A percentile compares a stretch with the other conserved stretches of the same genome.
Conservation (phyloP, 176 grass and related monocot species). For the Panicum miliaceum region DNA sequence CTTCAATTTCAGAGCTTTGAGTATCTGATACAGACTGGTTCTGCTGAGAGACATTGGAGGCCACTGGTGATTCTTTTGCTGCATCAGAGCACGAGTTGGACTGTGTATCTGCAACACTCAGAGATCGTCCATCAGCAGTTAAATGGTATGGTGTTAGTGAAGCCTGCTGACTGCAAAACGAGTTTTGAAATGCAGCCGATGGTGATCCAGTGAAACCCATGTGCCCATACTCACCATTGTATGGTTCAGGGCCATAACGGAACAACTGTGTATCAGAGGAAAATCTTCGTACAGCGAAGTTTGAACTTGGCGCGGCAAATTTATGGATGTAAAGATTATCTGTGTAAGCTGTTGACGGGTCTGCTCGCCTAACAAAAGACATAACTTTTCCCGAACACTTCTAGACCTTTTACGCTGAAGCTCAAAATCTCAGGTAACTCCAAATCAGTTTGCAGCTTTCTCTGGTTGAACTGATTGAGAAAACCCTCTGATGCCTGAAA, state of each 20-base stretch:
- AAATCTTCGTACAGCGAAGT: conserved; percentile 59
- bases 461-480: conserved; percentile 27
- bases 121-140: conserved; percentile 47
- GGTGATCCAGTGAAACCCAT: conserved; percentile 51
- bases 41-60: conserved; percentile 75
- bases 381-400: conserved; percentile 39
- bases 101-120: conserved; percentile 49
- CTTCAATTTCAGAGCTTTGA: conserved; percentile 66
- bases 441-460: neutral
- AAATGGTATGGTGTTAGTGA: conserved; percentile 58
- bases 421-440: neutral
- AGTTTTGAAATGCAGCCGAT: conserved; percentile 54
- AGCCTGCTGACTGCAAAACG: conserved; percentile 61
- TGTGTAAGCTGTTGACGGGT: conserved; percentile 36
- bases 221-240: conserved; percentile 56
- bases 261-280: conserved; percentile 53
- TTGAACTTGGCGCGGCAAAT: conserved; percentile 53
- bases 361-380: conserved; percentile 51
- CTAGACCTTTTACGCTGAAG: conserved; percentile 10
- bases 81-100: conserved; percentile 59
- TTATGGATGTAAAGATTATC: conserved; percentile 58
- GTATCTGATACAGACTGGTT: conserved; percentile 75
- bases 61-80: conserved; percentile 56
- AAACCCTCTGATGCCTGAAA: conserved; percentile 25
- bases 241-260: conserved; percentile 63